Evolutionary conservation across 164 flowering plant genomes (phyloP), one percentile per base, ranked within the genome.

Genomic region (Vitis labrusca): DNA sequence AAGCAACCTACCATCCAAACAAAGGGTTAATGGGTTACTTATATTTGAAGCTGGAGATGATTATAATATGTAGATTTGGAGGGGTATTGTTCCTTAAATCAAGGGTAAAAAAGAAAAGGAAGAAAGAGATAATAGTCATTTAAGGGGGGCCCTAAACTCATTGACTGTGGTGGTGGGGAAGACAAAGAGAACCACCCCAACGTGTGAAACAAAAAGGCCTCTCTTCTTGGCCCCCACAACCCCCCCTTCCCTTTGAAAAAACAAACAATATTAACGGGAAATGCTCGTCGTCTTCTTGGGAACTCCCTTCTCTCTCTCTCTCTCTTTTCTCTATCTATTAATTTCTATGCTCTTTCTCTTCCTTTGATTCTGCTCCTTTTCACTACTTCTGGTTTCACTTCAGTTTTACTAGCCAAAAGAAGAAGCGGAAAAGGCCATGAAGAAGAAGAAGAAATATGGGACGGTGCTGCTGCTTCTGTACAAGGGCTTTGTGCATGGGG

Each of bases 261-360:
- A 32, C 44, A 32, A 61, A 75, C 79, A 65, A 62, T 60, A 79
- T 61, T 27, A 79, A 75, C 76, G 78, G 71, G 71, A 77, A 78
- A 78, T 67, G 69, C 75, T 71, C 78, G 73, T 71, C 77, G 57
- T 77, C 81, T 70, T 78, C 81, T 78, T 71, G 74, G 76, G 74
- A 75, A 75, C 72, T 67, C 51, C 59, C 55, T 64, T 63, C 17
- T 60, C 29, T 47, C 68, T 57, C 53, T 16, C 62, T 53, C 74
- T 58, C 71, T 61, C 63, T 61, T 50, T 32, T 59, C 55, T 59
- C 59, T 47, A 11, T 58, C 10, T 29, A 47, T 59, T 14, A 53
- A 53, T 53, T 53, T 11, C 56, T 53, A 13, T 32, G 10, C 16
- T 62, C 27, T 61, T 50, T 50, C 54, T 48, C 60, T 44, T 16